A percentile compares a stretch with the other conserved stretches of the same genome.
These are phyloP conservation scores for Tylopilus vinaceipallidus DNA, from an alignment of 768 basidiomycete species.

Conservation along the genomic window DNA sequence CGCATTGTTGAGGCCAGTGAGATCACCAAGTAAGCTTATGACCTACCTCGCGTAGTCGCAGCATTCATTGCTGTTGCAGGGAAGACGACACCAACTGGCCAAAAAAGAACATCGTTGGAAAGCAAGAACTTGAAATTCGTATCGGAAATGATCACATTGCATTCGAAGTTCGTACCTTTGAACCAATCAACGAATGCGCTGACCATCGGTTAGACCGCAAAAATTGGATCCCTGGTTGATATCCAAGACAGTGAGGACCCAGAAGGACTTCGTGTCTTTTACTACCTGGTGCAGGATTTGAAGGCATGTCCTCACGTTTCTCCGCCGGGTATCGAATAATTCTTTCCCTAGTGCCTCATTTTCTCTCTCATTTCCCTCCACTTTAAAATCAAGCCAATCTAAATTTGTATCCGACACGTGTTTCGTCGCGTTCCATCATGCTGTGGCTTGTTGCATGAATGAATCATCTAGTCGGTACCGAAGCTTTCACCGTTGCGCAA, in stretches of 20 bases:
- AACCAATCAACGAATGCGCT: not conserved
- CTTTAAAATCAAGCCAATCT: conserved; percentile 99
- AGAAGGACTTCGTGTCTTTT: conserved; percentile 95
- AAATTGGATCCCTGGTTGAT: conserved; percentile 95
- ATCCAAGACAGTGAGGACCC: conserved; percentile 97
- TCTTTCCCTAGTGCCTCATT: conserved; percentile 75
- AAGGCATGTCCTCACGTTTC: conserved; percentile 53
- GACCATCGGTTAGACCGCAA: conserved; percentile 72
- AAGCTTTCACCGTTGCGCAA: conserved; percentile 19
- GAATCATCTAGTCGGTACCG: conserved; percentile 8
- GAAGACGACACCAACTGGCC: conserved; percentile 99
- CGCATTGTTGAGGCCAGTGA: conserved; percentile 91
- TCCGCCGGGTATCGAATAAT: conserved; percentile 1
- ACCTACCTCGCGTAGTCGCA: not conserved
- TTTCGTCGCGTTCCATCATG: conserved; percentile 1
- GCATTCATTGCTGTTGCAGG: conserved; percentile 42
- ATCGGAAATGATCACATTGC: conserved; percentile 94
- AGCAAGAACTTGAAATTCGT: conserved; percentile 96
- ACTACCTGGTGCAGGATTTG: conserved; percentile 97
- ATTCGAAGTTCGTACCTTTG: conserved; percentile 70
- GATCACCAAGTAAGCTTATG: conserved; percentile 72
- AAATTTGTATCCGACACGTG: conserved; percentile 22
- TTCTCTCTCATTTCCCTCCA: conserved; percentile 98
- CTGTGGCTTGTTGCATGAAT: conserved; percentile 5
- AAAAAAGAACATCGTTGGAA: conserved; percentile 97